Conservation (phyloP, 2,329 filamentous ascomycete genomes). For the Exophiala xenobiotica region DNA sequence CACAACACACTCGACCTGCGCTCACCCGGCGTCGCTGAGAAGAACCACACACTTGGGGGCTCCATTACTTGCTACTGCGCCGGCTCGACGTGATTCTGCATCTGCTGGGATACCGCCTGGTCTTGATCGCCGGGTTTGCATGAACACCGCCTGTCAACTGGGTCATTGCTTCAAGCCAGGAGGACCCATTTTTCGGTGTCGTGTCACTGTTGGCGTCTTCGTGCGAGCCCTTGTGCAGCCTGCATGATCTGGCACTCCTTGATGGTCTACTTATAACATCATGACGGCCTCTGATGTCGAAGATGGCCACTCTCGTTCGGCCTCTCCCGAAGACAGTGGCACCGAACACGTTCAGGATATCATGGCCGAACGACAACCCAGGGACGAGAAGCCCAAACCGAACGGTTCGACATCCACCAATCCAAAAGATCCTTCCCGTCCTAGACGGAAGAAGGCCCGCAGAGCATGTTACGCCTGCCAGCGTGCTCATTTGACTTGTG, state of each 20-base stretch:
- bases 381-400: conserved; percentile 52
- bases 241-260: conserved; percentile 21
- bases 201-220: conserved; percentile 21
- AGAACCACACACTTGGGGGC: neutral
- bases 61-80: neutral
- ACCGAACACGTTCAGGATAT: conserved; percentile 40
- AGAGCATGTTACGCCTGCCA: conserved; percentile 96
- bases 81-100: conserved; percentile 10
- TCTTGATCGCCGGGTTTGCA: conserved; percentile 9
- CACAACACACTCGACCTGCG: neutral
- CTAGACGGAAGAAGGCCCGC: conserved; percentile 91
- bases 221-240: conserved; percentile 19
- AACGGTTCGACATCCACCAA: conserved; percentile 53
- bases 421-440: conserved; percentile 85
- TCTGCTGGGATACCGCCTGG: conserved; percentile 4
- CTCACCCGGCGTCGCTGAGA: neutral
- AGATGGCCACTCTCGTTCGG: conserved; percentile 37
- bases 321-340: conserved; percentile 39
- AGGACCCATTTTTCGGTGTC: conserved; percentile 5
- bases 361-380: conserved; percentile 39
- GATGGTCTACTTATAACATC: conserved; percentile 32
- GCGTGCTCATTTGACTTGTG: conserved; percentile 93
- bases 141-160: conserved; percentile 4
- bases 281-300: conserved; percentile 38
- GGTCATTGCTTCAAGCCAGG: conserved; percentile 8